Conservation (phyloP, 2,329 filamentous ascomycete genomes). For the Colletotrichum truncatum region DNA sequence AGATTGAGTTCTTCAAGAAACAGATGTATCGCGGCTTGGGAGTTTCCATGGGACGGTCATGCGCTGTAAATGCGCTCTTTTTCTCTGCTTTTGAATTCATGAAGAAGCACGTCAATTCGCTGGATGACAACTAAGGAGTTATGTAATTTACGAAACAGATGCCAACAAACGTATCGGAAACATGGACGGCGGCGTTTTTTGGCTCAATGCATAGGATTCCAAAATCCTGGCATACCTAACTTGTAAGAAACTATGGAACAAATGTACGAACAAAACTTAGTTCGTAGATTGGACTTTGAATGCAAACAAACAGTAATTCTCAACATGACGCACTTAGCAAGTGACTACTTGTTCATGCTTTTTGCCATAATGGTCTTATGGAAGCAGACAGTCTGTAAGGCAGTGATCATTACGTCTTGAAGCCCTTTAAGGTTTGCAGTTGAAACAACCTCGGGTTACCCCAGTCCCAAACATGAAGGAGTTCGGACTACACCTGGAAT, state of each 20-base stretch:
- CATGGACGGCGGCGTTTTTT: conserved; percentile 16
- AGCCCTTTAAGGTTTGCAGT: conserved; percentile 5
- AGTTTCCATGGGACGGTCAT: conserved; percentile 85
- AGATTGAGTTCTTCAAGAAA: conserved; percentile 80
- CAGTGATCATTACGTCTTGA: not conserved
- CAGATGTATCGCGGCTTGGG: conserved; percentile 86
- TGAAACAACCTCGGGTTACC: conserved; percentile 11
- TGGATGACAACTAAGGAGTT: conserved; percentile 52
- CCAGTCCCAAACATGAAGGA: not conserved
- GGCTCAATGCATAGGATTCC: conserved; percentile 4
- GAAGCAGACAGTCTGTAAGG: too few species aligned
- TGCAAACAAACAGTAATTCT: not conserved
- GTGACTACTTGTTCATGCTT: too few species aligned
- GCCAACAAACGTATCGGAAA: not conserved
- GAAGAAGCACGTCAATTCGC: conserved; percentile 72
- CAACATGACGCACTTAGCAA: not conserved
- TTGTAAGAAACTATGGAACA: not conserved
- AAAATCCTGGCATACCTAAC: not conserved
- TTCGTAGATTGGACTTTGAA: conserved; percentile 9
- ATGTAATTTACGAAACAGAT: conserved; percentile 6
- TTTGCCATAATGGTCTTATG: too few species aligned
- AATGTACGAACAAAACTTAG: not conserved
- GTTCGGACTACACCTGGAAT: not conserved
- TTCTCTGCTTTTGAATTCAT: conserved; percentile 88
- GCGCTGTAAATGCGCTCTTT: conserved; percentile 87